Percentiles rank a stretch among this genome's conserved stretches.
Conservation (phyloP, 1,139 yeast genomes). For the Suhomyces coccinellae region DNA sequence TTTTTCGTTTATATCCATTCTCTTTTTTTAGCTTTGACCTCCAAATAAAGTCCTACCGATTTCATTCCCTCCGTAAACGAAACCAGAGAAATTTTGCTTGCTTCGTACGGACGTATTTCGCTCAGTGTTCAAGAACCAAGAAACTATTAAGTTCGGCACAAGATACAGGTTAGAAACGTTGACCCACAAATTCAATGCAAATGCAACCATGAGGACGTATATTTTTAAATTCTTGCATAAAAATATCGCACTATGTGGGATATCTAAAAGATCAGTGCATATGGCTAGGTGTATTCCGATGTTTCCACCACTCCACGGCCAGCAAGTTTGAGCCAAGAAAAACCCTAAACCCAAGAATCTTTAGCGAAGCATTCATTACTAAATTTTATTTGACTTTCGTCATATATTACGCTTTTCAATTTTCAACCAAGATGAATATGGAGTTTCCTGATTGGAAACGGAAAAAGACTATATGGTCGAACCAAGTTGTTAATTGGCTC, state of each 20-base stretch:
- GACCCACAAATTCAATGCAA: too few relatives aligned
- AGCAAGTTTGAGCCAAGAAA: not conserved
- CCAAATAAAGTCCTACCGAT: too few relatives aligned
- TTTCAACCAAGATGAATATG: too few relatives aligned
- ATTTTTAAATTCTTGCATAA: not conserved
- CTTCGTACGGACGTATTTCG: too few relatives aligned
- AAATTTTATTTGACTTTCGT: not conserved
- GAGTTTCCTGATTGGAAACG: too few relatives aligned
- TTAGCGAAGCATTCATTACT: not conserved
- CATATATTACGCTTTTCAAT: not conserved
- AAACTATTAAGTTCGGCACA: not conserved
- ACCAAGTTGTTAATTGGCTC: not conserved
- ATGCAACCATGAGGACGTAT: not conserved
- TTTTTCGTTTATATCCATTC: not conserved
- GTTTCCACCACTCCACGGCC: constrained; percentile 7
- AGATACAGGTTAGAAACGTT: too few relatives aligned
- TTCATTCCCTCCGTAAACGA: too few relatives aligned
- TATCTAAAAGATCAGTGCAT: constrained; percentile 7
- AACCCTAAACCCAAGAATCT: not conserved
- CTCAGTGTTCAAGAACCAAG: not conserved
- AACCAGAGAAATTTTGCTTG: too few relatives aligned
- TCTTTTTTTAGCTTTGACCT: not conserved
- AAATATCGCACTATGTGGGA: constrained; percentile 4
- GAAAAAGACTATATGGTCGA: not conserved
- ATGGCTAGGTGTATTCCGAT: constrained; percentile 2